phyloP scores from a whole-genome alignment of 371 early-diverging fungal species.

The Circinella umbellata region DNA sequence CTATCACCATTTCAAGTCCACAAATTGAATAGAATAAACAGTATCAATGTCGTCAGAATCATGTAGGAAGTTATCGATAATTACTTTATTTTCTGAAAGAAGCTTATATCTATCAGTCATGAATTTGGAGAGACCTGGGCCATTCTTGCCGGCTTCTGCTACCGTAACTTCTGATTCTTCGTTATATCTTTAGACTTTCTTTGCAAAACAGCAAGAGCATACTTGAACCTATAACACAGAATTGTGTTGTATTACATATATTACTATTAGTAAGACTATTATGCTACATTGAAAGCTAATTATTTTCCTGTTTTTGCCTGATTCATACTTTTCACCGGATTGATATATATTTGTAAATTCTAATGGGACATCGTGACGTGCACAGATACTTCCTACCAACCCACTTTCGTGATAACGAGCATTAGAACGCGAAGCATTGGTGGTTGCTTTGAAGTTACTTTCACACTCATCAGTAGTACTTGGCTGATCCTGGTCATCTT shows the following conservation, averaged over 20 bases:
- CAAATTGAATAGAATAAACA: no score
- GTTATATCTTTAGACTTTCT: no score
- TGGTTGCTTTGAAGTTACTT: background rate
- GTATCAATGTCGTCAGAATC: no score
- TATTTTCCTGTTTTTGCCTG: background rate
- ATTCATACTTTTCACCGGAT: slow-evolving; percentile 5
- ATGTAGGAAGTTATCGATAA: no score
- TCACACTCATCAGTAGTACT: background rate
- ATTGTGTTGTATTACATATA: background rate
- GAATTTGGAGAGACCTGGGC: no score
- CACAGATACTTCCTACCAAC: slow-evolving; percentile 4
- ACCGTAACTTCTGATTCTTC: no score
- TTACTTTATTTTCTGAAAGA: no score
- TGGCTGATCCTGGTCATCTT: background rate
- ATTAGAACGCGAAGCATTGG: background rate
- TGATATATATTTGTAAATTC: slow-evolving; percentile 4
- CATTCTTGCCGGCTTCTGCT: no score
- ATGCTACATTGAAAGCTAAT: background rate
- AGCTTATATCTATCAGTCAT: no score
- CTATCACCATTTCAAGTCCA: no score
- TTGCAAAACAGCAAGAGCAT: slow-evolving; percentile 7
- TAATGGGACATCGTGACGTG: slow-evolving; percentile 14
- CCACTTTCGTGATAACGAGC: slow-evolving; percentile 8
- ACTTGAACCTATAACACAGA: slow-evolving; percentile 5
- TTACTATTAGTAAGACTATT: slow-evolving; percentile 3